A percentile compares a stretch with the other conserved stretches of the same genome.
Evolutionary conservation across 441 rosid genomes (phyloP).

Genomic region (Bruguiera hainesii): DNA sequence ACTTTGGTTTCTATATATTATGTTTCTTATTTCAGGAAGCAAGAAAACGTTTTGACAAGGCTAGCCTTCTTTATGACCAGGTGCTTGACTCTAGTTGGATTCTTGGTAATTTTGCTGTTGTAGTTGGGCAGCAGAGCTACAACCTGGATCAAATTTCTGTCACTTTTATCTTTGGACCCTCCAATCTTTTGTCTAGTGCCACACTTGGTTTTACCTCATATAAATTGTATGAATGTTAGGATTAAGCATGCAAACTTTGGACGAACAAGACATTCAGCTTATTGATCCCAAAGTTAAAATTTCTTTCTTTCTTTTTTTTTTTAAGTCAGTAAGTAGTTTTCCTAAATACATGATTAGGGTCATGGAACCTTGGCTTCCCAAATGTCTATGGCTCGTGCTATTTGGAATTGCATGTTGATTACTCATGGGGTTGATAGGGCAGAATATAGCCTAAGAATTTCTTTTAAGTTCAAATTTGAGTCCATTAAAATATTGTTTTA

Average conservation of each 20-base stretch:
- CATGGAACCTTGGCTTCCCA: too few species aligned
- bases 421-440: neutral
- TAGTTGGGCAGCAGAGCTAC: neutral
- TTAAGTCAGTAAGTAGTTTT: too few species aligned
- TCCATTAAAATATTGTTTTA: neutral
- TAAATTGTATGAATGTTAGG: slow-evolving; percentile 9
- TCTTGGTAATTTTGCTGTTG: slow-evolving; percentile 12
- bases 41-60: slow-evolving; percentile 95
- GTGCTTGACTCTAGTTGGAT: slow-evolving; percentile 29
- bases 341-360: too few species aligned
- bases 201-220: neutral
- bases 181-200: neutral
- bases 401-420: neutral
- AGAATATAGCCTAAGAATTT: neutral
- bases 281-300: too few species aligned
- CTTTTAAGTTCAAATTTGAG: neutral
- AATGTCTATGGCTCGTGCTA: neutral
- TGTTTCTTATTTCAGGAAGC: slow-evolving; percentile 75
- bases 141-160: neutral
- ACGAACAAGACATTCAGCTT: too few species aligned
- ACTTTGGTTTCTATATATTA: slow-evolving; percentile 22
- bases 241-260: slow-evolving; percentile 3
- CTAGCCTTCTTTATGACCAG: slow-evolving; percentile 96
- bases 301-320: too few species aligned
- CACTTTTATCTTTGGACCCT: neutral